Evolutionary conservation across 148 eudicot species (phyloP), one percentile per base, ranked within the genome.

Genomic region (Drosera capensis): DNA sequence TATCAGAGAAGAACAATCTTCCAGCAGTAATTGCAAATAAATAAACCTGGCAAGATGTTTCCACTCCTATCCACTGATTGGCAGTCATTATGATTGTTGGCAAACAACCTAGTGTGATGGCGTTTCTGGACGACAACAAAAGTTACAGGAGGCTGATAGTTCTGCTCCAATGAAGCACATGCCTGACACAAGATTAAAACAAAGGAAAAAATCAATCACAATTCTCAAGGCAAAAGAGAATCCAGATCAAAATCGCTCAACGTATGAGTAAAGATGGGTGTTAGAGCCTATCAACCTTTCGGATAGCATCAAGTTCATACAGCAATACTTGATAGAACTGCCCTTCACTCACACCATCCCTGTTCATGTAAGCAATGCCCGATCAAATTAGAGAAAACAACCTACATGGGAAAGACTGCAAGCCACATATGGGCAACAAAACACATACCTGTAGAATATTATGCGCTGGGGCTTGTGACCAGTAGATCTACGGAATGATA

Each of bases 61-160:
- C 75, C 75, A 25, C 70, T 70, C 22, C 57, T 26, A 45, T 70
- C 71, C 25, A 54, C 52, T 15, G 51, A 18, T 17, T 44, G 51
- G 7, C 53, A 36, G 43, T 70, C 75, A 46, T 49, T 45, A 28
- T 28, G 31, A 11, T 28, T 28, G 15, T 51, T 48, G 3, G 65
- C 60, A 49, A 66, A 66, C 43, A 59, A 31, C 11, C 61, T 48
- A 7, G 71, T 66, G 40, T 66, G 71, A 30, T 66, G 71, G 1
- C 71, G 55, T 31, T 66, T 66, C 45, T 66, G 71, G 31, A 66
- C 71, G 25, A 66, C 60, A 23, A 66, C 60, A 54, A 66, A 66
- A 3, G 71, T 66, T n/a, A 66, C 65, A 17, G 24, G 48, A 9
- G 66, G 66, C 28, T 40, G 54, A 54, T 62, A 54, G 25, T 48